These are phyloP conservation scores for Trichosporon sp. DNA, from an alignment of 1,284 basidiomycete genomes.

Conservation along the genomic window DNA sequence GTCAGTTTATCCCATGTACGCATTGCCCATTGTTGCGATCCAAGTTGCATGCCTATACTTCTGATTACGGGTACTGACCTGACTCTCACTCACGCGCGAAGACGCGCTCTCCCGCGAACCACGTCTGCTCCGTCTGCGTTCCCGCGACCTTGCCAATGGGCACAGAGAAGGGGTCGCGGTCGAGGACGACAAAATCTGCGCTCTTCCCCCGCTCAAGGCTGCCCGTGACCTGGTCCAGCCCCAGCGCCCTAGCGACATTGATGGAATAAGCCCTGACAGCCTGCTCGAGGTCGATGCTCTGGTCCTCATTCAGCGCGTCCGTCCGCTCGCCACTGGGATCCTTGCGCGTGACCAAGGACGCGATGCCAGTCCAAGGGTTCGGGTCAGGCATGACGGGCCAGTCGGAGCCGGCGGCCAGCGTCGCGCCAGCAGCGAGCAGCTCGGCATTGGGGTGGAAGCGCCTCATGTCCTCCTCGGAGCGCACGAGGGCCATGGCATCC, in stretches of 20 bases:
- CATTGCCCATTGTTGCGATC: background rate
- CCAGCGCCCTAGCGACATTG: conserved; percentile 21
- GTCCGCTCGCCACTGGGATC: conserved; percentile 11
- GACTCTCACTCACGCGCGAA: background rate
- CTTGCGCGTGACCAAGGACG: conserved; percentile 8
- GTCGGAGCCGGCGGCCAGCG: conserved; percentile 4
- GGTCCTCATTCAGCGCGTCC: background rate
- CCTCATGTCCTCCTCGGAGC: conserved; percentile 5
- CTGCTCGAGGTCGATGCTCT: conserved; percentile 3
- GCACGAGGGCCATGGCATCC: conserved; percentile 8
- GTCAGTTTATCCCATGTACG: background rate
- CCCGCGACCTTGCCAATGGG: conserved; percentile 13
- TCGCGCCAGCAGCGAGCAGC: conserved; percentile 16
- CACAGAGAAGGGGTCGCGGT: conserved; percentile 16
- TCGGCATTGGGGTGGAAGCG: conserved; percentile 18
- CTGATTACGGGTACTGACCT: background rate
- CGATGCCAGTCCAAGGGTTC: conserved; percentile 21
- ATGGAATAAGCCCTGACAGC: conserved; percentile 20
- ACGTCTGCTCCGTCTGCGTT: conserved; percentile 19
- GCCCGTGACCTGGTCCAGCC: conserved; percentile 12
- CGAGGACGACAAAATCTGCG: conserved; percentile 23
- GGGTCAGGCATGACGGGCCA: conserved; percentile 23
- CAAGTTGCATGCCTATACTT: background rate
- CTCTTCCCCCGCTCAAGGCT: conserved; percentile 18
- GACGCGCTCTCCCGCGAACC: conserved; percentile 22